Evolutionary conservation across 352 stramenopile genomes (phyloP), one percentile per base, ranked within the genome.

Genomic region (Phytophthora syringae): DNA sequence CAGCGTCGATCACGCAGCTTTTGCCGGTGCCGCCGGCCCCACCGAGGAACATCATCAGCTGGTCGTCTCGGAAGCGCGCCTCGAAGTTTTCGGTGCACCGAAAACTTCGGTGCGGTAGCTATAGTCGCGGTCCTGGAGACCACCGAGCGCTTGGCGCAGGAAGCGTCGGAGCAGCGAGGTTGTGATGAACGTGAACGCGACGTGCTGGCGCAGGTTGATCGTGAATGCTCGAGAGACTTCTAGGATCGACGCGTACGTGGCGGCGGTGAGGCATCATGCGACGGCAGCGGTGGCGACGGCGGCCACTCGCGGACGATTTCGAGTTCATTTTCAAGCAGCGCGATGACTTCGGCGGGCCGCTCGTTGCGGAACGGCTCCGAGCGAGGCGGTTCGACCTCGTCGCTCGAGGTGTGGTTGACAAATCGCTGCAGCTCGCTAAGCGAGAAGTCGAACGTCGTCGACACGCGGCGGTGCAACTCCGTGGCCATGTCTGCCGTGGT

Each of bases 1-100:
- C 42, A 5, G 53, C 53, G 39, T 60, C 52, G 40, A 60, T 52
- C 9, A 60, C 52, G 40, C 53, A 27, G 40, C 53, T 61, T 27
- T 61, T 61, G 0, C 53, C 53, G 25, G 53, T 61, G 16, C 53
- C 28, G 27, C 53, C 53, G 9, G 53, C 27, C 15, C 53, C 28
- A 18, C 53, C 53, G 42, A 61, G 53, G 24, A 61, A 61, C 42
- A 61, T 61, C 16, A 61, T 6, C 25, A 61, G 27, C 21, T 61
- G 53, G 9, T 61, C 42, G 27, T 51, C 53, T 3, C 25, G 53
- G n/a, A 61, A 9, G 2, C n/a, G 52, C 16, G 39, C 39, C 39
- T 60, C 25, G 27, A 52, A 60, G 40, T 60, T 28, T 34, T n/a
- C n/a, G n/a, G n/a, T n/a, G n/a, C n/a, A n/a, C n/a, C n/a, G n/a